Evolutionary conservation across 192 early-diverging fungal species (phyloP).

Genomic region (Mortierella hygrophila): DNA sequence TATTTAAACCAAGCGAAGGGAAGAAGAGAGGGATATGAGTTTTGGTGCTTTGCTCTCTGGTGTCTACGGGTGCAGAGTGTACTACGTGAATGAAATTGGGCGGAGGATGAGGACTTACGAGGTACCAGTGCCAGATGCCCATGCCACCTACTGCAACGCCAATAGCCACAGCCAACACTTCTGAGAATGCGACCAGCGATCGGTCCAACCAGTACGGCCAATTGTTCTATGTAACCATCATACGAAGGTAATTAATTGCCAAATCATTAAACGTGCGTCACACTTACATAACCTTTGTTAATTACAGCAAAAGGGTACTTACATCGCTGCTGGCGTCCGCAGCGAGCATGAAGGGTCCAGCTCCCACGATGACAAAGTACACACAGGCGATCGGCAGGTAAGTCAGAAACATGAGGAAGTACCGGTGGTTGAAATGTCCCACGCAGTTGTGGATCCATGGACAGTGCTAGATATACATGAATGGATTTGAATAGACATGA

Average conservation of each 20-base stretch:
- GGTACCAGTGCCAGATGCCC: slow-evolving; percentile 70
- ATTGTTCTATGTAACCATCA: slow-evolving; percentile 15
- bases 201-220: slow-evolving; percentile 70
- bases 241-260: neutral
- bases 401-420: slow-evolving; percentile 80
- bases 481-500: neutral
- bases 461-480: slow-evolving; percentile 58
- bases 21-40: neutral
- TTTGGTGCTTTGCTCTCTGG: neutral
- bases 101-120: slow-evolving; percentile 49
- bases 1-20: slow-evolving; percentile 14
- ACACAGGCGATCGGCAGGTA: slow-evolving; percentile 63
- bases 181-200: slow-evolving; percentile 62
- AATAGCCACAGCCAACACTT: slow-evolving; percentile 66
- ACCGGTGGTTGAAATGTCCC: slow-evolving; percentile 81
- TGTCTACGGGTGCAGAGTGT: neutral
- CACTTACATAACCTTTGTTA: neutral
- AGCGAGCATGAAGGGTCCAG: slow-evolving; percentile 61
- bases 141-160: slow-evolving; percentile 66
- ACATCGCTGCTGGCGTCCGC: slow-evolving; percentile 59
- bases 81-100: neutral
- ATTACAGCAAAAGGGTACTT: neutral
- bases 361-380: slow-evolving; percentile 62
- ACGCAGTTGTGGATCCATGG: slow-evolving; percentile 89
- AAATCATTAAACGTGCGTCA: neutral